Base-by-base conservation (phyloP, 352 stramenopile species). In the Aphanomyces invadans region DNA sequence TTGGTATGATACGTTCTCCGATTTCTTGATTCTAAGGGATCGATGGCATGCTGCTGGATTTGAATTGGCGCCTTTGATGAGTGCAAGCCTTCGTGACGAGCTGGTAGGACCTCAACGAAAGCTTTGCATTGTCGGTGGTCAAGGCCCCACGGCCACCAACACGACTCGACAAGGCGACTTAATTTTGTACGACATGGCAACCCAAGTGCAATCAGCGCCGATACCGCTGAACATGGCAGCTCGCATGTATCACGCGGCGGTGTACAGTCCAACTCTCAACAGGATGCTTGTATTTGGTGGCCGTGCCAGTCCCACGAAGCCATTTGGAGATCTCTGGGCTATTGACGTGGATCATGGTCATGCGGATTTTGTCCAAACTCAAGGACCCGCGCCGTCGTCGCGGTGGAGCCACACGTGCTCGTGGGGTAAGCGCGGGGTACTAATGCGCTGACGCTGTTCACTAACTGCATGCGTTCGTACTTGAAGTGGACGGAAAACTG, bases 231-330 rank as follows among this genome's bases (percentile, higher is more conserved):
- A 12, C 28, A 55, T 73, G 66, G 71, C 10, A 4, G 62, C 83
- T 10, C 71, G 85, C 12, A 94, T 92, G 83, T 78, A 92, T 39
- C 85, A 94, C 69, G 87, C 83, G 19, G 79, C 81, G 17, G 76
- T 81, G 17, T 54, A 25, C n/a, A 10, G 21, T 21, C n/a, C 46
- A 29, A 65, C 87, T 17, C 65, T 83, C 48, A 74, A 72, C 48
- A 68, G 73, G 2, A 90, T 95, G 84, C 29, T 93, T 38, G 69
- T 95, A 3, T 93, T 95, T 75, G 86, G 86, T 51, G 86, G 86
- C 38, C 86, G 86, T 19, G 77, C 76, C 19, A 85, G 84, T 12
- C 86, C 86, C 4, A 71, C 76, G 3, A 89, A 86, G 44, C 73
- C 83, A 51, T 74, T 91, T 26, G 77, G 83, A 44, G 86, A 95